Conservation (phyloP, 225 moss, liverwort and hornwort species). For the Marchantia polymorpha region DNA sequence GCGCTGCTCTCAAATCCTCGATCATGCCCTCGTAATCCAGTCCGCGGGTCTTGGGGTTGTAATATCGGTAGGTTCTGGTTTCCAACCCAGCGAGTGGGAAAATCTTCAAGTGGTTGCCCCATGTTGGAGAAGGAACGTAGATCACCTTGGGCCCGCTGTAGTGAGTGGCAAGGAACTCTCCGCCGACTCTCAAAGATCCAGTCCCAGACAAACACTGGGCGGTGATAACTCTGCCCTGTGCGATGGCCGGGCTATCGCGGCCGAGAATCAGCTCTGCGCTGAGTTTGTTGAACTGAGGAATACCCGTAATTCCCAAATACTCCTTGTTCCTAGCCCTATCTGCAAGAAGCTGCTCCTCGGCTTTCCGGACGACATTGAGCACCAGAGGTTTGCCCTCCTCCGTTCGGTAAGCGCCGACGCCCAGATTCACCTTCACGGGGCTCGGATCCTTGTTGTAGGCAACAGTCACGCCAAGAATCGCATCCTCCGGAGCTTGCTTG, state of each 20-base stretch:
- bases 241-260: conserved; percentile 59
- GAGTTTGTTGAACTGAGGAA: conserved; percentile 69
- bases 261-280: conserved; percentile 84
- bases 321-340: conserved; percentile 86
- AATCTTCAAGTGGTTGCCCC: conserved; percentile 95
- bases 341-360: conserved; percentile 70
- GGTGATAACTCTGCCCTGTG: conserved; percentile 73
- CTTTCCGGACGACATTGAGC: conserved; percentile 78
- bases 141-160: conserved; percentile 68
- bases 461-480: conserved; percentile 86
- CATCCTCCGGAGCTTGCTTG: conserved; percentile 83
- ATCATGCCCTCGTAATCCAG: conserved; percentile 84
- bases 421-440: conserved; percentile 85
- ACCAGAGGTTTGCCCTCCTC: conserved; percentile 96
- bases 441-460: conserved; percentile 88
- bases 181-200: conserved; percentile 80
- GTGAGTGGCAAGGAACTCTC: conserved; percentile 74
- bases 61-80: conserved; percentile 72
- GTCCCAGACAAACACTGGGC: conserved; percentile 90
- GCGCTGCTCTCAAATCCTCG: conserved; percentile 77
- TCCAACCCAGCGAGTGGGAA: conserved; percentile 87
- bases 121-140: conserved; percentile 72
- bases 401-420: conserved; percentile 95
- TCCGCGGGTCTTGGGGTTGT: conserved; percentile 77
- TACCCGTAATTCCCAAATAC: conserved; percentile 75